These are phyloP conservation scores for Monosporascus sp. DNA, from an alignment of 2,329 filamentous ascomycete genomes.

Conservation along the genomic window DNA sequence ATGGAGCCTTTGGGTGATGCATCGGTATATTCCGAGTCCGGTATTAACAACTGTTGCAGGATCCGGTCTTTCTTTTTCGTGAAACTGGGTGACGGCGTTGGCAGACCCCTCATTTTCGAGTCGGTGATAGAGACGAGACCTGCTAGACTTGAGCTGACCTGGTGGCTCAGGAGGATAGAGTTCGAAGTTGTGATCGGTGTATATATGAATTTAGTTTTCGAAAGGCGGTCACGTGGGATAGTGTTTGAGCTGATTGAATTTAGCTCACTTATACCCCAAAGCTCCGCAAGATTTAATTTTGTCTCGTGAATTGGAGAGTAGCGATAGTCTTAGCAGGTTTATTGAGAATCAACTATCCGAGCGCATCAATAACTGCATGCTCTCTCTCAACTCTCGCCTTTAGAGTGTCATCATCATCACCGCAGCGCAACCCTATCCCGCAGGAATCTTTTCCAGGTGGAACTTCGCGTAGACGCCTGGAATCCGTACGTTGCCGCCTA, in stretches of 20 bases:
- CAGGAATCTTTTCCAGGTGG: no score
- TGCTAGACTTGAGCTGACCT: no score
- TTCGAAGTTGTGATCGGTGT: background rate
- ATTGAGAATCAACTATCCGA: no score
- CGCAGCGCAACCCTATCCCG: no score
- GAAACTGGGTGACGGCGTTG: constrained; percentile 36
- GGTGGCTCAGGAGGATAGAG: background rate
- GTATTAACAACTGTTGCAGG: constrained; percentile 61
- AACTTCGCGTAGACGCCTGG: no score
- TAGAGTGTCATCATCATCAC: no score
- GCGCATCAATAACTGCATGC: no score
- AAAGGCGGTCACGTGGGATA: background rate
- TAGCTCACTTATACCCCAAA: background rate
- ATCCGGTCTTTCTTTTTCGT: constrained; percentile 65
- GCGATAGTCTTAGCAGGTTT: no score
- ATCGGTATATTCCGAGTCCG: constrained; percentile 70
- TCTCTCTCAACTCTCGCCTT: no score
- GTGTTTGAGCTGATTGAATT: background rate
- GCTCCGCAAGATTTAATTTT: no score
- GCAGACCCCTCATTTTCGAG: constrained; percentile 1
- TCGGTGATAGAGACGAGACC: background rate
- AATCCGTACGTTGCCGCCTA: no score
- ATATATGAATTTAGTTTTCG: background rate
- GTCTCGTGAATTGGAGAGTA: no score
- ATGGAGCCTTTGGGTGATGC: constrained; percentile 84